phyloP scores from a whole-genome alignment of 805 yeast species.

The Wickerhamomyces alni region DNA sequence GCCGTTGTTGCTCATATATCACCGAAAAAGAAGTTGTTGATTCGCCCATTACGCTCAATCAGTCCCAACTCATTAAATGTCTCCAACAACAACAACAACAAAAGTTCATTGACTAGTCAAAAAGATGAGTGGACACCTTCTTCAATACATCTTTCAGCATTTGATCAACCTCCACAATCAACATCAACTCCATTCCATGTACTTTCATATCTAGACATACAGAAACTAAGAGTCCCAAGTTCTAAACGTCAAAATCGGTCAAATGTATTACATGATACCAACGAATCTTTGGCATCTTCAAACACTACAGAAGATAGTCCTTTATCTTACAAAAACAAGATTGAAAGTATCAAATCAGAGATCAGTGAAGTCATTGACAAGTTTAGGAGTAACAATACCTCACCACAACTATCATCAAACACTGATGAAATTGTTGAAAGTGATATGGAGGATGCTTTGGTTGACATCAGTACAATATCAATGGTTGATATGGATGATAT shows the following conservation, averaged over 20 bases:
- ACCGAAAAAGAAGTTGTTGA: not conserved
- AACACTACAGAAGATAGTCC: constrained; percentile 5
- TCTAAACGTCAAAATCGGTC: not conserved
- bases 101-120: not conserved
- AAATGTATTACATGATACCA: not conserved
- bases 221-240: not conserved
- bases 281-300: constrained; percentile 1
- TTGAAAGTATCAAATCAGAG: constrained; percentile 26
- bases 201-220: not conserved
- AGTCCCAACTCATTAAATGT: not conserved
- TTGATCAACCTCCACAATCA: constrained; percentile 21
- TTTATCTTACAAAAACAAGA: constrained; percentile 3
- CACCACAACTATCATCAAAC: too few relatives aligned
- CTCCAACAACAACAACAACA: not conserved
- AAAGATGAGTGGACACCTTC: constrained; percentile 7
- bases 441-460: too few relatives aligned
- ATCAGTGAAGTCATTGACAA: too few relatives aligned
- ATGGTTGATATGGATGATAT: not conserved
- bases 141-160: constrained; percentile 22
- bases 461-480: too few relatives aligned
- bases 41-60: not conserved
- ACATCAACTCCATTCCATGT: constrained; percentile 22
- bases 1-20: not conserved
- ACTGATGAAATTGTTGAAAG: too few relatives aligned
- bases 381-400: too few relatives aligned